Conservation (phyloP, 129 eudicot species). For the Rutidosis leptorrhynchoides region DNA sequence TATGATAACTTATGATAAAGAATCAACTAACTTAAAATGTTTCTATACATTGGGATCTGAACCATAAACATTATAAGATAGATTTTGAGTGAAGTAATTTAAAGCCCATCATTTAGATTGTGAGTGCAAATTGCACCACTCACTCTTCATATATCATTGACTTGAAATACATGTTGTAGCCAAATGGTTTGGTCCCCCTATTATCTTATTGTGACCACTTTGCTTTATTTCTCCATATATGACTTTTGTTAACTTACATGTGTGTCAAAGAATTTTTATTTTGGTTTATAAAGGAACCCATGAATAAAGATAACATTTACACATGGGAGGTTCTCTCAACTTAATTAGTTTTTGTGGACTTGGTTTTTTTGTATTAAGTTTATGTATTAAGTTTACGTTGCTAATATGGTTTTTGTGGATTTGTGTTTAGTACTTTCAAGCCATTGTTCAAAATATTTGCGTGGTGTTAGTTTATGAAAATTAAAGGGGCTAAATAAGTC, state of each 20-base stretch:
- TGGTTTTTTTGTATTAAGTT: too few relatives aligned
- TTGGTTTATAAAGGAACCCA: not conserved
- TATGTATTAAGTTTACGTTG: too few relatives aligned
- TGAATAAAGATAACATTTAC: too few relatives aligned
- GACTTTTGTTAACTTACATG: constrained; percentile 19
- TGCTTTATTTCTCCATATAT: constrained; percentile 23
- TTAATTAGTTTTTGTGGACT: too few relatives aligned
- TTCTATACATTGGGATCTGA: too few relatives aligned
- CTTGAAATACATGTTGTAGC: not conserved
- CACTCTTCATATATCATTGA: constrained; percentile 17
- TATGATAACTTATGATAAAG: too few relatives aligned
- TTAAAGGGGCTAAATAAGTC: too few relatives aligned
- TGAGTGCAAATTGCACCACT: constrained; percentile 1
- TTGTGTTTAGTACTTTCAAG: too few relatives aligned
- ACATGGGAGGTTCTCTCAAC: constrained; percentile 3
- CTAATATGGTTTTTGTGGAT: too few relatives aligned
- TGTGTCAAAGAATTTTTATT: constrained; percentile 1
- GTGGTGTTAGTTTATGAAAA: too few relatives aligned
- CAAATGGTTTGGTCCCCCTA: constrained; percentile 33
- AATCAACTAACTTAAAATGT: too few relatives aligned
- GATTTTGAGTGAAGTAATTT: not conserved
- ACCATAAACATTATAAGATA: not conserved
- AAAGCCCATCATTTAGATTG: not conserved
- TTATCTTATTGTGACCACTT: constrained; percentile 36
- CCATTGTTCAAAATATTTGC: too few relatives aligned